phyloP scores from a whole-genome alignment of 139 green algal species.

The Gonium pectorale region DNA sequence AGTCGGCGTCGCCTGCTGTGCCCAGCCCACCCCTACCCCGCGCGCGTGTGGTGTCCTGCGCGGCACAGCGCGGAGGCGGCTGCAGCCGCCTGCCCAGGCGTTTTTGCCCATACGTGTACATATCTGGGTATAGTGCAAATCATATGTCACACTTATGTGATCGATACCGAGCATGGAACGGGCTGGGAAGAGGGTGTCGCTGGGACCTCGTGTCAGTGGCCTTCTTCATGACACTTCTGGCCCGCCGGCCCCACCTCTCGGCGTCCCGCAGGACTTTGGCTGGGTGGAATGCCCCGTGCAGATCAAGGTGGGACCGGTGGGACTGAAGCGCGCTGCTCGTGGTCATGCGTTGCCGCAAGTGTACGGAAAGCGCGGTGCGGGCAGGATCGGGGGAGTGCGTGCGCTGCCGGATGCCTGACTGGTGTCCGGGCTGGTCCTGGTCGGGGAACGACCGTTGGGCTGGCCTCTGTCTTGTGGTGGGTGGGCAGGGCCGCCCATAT shows the following conservation, averaged over 20 bases:
- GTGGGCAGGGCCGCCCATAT: neutral
- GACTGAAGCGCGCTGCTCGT: neutral
- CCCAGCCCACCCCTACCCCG: too few relatives aligned
- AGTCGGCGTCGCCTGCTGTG: too few relatives aligned
- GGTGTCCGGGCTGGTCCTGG: neutral
- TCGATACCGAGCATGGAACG: neutral
- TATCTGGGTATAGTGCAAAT: neutral
- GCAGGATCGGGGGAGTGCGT: neutral
- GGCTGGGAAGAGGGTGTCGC: too few relatives aligned
- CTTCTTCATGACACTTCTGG: too few relatives aligned
- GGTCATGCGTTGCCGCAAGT: neutral
- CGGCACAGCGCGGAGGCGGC: too few relatives aligned
- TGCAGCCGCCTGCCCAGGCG: neutral
- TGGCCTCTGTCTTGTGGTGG: neutral
- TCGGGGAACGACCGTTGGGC: neutral
- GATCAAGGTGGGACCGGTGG: slow-evolving; percentile 20
- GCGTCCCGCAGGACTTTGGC: slow-evolving; percentile 24
- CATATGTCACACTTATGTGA: neutral
- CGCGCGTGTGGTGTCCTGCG: too few relatives aligned
- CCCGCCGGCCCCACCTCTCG: neutral
- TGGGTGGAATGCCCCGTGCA: slow-evolving; percentile 3
- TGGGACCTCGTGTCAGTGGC: too few relatives aligned
- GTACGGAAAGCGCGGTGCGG: neutral
- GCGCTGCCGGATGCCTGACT: neutral
- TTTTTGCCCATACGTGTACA: neutral